phyloP scores from a whole-genome alignment of 805 yeast species.

The Saccharomycopsis fodiens region DNA sequence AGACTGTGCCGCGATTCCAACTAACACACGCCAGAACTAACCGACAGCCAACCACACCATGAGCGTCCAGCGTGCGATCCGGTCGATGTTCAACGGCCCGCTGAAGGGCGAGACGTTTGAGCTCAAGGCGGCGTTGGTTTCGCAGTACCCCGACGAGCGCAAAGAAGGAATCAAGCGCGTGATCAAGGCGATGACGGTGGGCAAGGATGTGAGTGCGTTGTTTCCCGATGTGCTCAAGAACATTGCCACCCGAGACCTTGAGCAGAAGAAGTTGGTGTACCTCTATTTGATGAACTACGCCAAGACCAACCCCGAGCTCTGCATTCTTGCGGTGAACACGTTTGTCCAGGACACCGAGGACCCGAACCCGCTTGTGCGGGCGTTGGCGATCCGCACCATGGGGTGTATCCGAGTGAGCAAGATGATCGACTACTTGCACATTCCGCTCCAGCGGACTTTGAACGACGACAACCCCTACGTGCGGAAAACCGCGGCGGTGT shows the following conservation, averaged over 20 bases:
- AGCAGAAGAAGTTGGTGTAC: conserved; percentile 93
- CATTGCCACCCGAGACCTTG: conserved; percentile 92
- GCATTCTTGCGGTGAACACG: conserved; percentile 93
- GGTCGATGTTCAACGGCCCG: conserved; percentile 51
- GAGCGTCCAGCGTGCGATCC: conserved; percentile 43
- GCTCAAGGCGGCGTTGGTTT: conserved; percentile 80
- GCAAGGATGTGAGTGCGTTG: conserved; percentile 89
- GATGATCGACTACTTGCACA: conserved; percentile 90
- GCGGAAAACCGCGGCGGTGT: conserved; percentile 93
- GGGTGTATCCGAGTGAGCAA: conserved; percentile 95
- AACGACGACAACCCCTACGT: conserved; percentile 95
- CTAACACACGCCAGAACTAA: too few species aligned
- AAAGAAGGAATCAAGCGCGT: conserved; percentile 96
- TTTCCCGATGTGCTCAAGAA: conserved; percentile 96
- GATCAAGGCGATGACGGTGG: conserved; percentile 96
- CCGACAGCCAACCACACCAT: too few species aligned
- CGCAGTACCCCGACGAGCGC: conserved; percentile 89
- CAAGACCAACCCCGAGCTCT: conserved; percentile 89
- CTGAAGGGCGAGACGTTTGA: conserved; percentile 78
- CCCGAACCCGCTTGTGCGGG: conserved; percentile 92
- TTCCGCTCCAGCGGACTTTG: conserved; percentile 78
- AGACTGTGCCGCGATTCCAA: too few species aligned
- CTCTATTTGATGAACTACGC: conserved; percentile 96
- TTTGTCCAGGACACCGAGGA: conserved; percentile 93
- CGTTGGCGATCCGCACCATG: conserved; percentile 97